phyloP scores from a whole-genome alignment of 768 basidiomycete genomes.

The Amanita rimosa region DNA sequence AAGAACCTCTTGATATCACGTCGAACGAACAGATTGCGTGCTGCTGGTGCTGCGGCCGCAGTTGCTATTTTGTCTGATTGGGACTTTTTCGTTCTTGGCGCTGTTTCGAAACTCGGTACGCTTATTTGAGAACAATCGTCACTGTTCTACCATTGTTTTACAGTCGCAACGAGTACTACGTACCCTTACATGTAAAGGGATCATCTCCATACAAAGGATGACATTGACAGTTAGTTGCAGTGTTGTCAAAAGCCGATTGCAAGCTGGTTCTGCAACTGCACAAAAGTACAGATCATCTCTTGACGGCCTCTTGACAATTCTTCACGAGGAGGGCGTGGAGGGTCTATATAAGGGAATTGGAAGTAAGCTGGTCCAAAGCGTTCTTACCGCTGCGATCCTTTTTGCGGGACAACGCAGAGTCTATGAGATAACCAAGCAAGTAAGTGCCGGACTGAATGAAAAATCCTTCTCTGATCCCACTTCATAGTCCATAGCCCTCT shows the following conservation, averaged over 20 bases:
- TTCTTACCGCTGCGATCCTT: conserved; percentile 87
- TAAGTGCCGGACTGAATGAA: conserved; percentile 11
- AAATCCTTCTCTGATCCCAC: not conserved
- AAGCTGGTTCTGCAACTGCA: conserved; percentile 60
- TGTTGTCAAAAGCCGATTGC: conserved; percentile 70
- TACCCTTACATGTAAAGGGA: conserved; percentile 36
- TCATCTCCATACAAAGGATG: not conserved
- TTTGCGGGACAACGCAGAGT: conserved; percentile 84
- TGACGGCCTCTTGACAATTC: conserved; percentile 68
- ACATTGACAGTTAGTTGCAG: conserved; percentile 16
- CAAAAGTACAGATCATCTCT: conserved; percentile 65
- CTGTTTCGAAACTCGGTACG: conserved; percentile 79
- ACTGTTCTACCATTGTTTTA: not conserved
- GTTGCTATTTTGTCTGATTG: conserved; percentile 58
- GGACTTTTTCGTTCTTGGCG: conserved; percentile 95
- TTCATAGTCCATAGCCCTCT: not conserved
- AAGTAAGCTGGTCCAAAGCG: conserved; percentile 86
- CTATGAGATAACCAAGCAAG: conserved; percentile 58
- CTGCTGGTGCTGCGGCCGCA: conserved; percentile 30
- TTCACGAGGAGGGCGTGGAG: conserved; percentile 66
- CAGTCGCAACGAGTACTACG: conserved; percentile 38
- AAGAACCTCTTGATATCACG: conserved; percentile 71
- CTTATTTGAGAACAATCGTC: conserved; percentile 2
- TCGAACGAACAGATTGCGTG: conserved; percentile 42
- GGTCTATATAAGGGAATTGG: conserved; percentile 83